Conservation (phyloP, 176 grass and related monocot genomes). For the Neostapfia colusana region DNA sequence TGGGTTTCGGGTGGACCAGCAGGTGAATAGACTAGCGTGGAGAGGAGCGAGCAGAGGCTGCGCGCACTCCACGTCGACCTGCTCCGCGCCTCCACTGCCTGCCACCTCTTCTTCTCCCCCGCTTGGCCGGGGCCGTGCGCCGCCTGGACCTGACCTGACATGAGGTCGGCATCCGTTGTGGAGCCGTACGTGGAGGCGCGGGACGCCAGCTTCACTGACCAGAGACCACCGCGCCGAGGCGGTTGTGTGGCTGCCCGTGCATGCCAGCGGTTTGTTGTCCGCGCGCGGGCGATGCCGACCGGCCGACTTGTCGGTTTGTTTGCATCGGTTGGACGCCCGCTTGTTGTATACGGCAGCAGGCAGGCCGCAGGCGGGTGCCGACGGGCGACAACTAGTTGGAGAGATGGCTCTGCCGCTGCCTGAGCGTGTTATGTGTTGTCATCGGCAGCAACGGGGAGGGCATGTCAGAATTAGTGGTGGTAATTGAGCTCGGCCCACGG, state of each 20-base stretch:
- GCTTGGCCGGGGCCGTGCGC: neutral
- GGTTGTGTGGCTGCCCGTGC: conserved; percentile 24
- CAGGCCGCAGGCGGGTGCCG: neutral
- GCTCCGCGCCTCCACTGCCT: neutral
- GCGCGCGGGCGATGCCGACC: too few relatives aligned
- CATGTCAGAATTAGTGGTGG: too few relatives aligned
- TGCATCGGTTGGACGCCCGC: conserved; percentile 15
- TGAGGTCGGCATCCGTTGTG: conserved; percentile 15
- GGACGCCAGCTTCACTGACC: conserved; percentile 16
- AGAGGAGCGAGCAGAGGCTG: conserved; percentile 8
- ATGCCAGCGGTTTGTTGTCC: neutral
- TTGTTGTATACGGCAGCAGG: neutral
- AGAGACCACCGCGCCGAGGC: neutral
- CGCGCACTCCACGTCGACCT: conserved; percentile 49
- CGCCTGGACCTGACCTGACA: neutral
- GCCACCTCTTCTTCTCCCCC: neutral
- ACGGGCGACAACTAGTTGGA: conserved; percentile 12
- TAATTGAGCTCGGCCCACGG: too few relatives aligned
- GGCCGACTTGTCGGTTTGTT: neutral
- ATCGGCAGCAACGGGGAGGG: neutral
- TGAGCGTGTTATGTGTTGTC: neutral
- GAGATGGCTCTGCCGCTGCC: neutral
- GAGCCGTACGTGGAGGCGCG: conserved; percentile 28
- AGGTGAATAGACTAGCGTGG: neutral
- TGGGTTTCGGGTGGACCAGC: neutral